Conservation (phyloP, 2,329 filamentous ascomycete genomes). For the Cylindrodendrum hubeiense region DNA sequence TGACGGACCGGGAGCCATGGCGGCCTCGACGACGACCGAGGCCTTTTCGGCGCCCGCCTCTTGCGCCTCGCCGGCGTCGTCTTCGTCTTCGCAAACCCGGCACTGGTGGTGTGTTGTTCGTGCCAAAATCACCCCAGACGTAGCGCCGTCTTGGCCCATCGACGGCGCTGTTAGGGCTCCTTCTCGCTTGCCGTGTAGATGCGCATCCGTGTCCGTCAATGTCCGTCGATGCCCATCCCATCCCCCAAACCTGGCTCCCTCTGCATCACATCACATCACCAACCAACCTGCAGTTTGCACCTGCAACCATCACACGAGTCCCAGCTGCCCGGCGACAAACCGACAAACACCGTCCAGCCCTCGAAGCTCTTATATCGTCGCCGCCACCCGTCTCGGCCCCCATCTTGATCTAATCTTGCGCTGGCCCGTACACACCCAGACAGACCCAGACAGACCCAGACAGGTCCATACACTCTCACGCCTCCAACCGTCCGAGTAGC, state of each 20-base stretch:
- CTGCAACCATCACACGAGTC: slow-evolving; percentile 19
- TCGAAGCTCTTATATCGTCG: slow-evolving; percentile 11
- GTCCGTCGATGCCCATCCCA: not conserved
- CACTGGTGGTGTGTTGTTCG: slow-evolving; percentile 15
- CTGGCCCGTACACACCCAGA: too few species aligned
- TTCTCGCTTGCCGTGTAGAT: too few species aligned
- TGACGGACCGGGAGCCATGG: not conserved
- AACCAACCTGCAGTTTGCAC: not conserved
- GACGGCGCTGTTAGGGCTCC: not conserved
- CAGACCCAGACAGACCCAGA: too few species aligned
- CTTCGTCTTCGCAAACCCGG: not conserved
- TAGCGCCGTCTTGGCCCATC: slow-evolving; percentile 8
- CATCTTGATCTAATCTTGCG: not conserved
- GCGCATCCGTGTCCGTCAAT: too few species aligned
- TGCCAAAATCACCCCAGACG: slow-evolving; percentile 17
- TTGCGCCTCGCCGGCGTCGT: not conserved
- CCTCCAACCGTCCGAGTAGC: not conserved
- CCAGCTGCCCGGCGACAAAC: slow-evolving; percentile 5
- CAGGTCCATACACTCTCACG: too few species aligned
- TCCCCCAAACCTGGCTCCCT: not conserved
- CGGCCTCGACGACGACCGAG: not conserved
- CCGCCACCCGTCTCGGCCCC: not conserved
- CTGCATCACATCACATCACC: slow-evolving; percentile 2
- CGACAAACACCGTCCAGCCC: not conserved
- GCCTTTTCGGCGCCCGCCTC: not conserved